Percentiles rank a stretch among this genome's conserved stretches.
Evolutionary conservation across 2,329 filamentous ascomycete genomes (phyloP).

Genomic region (Ilyonectria robusta): DNA sequence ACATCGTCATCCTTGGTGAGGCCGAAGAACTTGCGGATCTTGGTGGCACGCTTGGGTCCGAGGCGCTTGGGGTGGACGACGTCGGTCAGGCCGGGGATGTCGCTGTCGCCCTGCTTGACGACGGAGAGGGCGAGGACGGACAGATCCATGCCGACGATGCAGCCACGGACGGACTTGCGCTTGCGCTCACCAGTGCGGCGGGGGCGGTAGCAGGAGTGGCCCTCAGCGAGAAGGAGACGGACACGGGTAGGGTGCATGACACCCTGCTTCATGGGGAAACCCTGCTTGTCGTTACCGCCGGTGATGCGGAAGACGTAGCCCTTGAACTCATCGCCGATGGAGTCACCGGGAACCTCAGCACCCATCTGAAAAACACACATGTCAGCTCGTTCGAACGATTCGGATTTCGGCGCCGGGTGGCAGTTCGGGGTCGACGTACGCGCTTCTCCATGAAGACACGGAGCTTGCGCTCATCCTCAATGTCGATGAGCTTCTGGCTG

Average conservation of each 20-base stretch:
- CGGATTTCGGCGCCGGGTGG: constrained; percentile 27
- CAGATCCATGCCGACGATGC: constrained; percentile 97
- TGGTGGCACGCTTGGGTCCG: constrained; percentile 99
- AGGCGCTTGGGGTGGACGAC: constrained; percentile 99
- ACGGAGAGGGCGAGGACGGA: constrained; percentile 94
- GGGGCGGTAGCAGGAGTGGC: constrained; percentile 99
- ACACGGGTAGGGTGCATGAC: constrained; percentile 99
- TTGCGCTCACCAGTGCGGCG: constrained; percentile 99
- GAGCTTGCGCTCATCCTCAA: constrained; percentile 99
- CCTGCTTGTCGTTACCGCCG: constrained; percentile 99
- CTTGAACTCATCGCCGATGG: constrained; percentile 99
- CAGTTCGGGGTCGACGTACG: constrained; percentile 67
- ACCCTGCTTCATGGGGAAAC: constrained; percentile 99
- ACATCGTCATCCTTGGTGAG: constrained; percentile 99
- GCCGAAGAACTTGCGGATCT: constrained; percentile 99
- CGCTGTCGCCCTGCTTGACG: constrained; percentile 97
- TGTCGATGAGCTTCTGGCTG: constrained; percentile 98
- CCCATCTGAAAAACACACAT: constrained; percentile 74
- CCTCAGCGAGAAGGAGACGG: constrained; percentile 93
- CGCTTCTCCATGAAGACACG: constrained; percentile 99
- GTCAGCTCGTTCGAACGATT: constrained; percentile 51
- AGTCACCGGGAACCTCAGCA: constrained; percentile 92
- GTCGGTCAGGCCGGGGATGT: constrained; percentile 97
- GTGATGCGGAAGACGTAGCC: constrained; percentile 99
- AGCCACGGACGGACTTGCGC: constrained; percentile 98